Conservation (phyloP, 129 eudicot species). For the Helichrysum umbraculigerum region DNA sequence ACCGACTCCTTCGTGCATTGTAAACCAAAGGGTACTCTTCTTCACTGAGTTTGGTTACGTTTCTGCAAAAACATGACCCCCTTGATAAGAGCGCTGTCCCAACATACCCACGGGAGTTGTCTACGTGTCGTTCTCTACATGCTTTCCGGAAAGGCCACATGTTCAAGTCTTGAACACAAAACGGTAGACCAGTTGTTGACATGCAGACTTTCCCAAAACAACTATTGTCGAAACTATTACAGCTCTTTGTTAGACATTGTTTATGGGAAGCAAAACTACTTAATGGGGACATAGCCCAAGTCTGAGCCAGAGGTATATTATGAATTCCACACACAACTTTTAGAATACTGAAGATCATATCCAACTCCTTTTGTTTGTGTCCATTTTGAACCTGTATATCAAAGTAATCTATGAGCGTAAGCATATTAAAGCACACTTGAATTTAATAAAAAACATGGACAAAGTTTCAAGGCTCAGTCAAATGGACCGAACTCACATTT, state of each 20-base stretch:
- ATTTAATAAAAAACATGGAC: neutral
- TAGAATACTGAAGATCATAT: neutral
- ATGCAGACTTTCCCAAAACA: slow-evolving; percentile 3
- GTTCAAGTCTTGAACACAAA: neutral
- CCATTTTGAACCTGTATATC: neutral
- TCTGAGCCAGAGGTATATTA: slow-evolving; percentile 11
- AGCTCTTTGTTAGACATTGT: neutral
- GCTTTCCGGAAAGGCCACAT: slow-evolving; percentile 4
- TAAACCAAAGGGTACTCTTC: slow-evolving; percentile 24
- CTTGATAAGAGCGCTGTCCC: neutral
- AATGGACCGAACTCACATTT: neutral
- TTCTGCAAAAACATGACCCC: slow-evolving; percentile 15
- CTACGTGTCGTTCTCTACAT: slow-evolving; percentile 8
- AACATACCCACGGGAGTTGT: neutral
- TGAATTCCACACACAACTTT: neutral
- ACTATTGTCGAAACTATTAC: slow-evolving; percentile 2
- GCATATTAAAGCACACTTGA: neutral
- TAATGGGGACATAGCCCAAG: slow-evolving; percentile 3
- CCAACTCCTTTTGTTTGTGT: neutral
- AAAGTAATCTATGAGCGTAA: neutral
- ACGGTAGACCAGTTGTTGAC: slow-evolving; percentile 11
- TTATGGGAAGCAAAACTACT: neutral
- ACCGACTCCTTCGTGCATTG: slow-evolving; percentile 1
- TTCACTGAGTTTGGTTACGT: slow-evolving; percentile 14
- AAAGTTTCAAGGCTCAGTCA: neutral